These are phyloP conservation scores for Coemansia sp. DNA, from an alignment of 192 early-diverging fungal genomes.

Conservation along the genomic window DNA sequence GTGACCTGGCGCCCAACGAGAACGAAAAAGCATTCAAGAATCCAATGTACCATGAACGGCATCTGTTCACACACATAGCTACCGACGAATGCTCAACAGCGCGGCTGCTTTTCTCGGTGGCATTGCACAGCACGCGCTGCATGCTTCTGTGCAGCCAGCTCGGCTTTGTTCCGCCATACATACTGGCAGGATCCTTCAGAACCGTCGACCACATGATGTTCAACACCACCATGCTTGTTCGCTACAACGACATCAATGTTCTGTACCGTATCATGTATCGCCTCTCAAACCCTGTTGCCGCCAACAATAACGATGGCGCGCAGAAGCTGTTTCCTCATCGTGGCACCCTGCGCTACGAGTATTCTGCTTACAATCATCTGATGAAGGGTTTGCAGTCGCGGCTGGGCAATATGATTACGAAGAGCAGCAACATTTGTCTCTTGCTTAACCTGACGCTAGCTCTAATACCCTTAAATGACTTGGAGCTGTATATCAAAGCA, in stretches of 20 bases:
- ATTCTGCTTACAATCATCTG: slow-evolving; percentile 15
- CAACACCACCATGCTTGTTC: slow-evolving; percentile 7
- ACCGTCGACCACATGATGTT: not conserved
- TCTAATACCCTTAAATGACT: not conserved
- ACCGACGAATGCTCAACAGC: slow-evolving; percentile 33
- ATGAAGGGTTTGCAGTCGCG: slow-evolving; percentile 17
- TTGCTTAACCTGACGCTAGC: slow-evolving; percentile 17
- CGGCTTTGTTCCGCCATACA: slow-evolving; percentile 25
- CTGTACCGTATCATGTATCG: slow-evolving; percentile 22
- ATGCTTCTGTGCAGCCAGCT: slow-evolving; percentile 16
- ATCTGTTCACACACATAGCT: not conserved
- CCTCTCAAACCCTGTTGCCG: not conserved
- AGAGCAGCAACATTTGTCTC: slow-evolving; percentile 3
- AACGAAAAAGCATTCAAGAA: not conserved
- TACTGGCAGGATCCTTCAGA: slow-evolving; percentile 22
- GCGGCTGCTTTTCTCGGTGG: slow-evolving; percentile 17
- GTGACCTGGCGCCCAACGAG: not conserved
- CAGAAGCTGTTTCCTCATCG: not conserved
- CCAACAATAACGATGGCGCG: too few relatives aligned
- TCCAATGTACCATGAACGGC: not conserved
- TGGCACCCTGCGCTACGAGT: not conserved
- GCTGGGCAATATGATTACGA: slow-evolving; percentile 15
- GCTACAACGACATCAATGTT: slow-evolving; percentile 6
- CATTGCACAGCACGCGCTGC: slow-evolving; percentile 28
- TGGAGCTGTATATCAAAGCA: not conserved